phyloP scores from a whole-genome alignment of 768 basidiomycete genomes.

The Lentinula aciculospora region DNA sequence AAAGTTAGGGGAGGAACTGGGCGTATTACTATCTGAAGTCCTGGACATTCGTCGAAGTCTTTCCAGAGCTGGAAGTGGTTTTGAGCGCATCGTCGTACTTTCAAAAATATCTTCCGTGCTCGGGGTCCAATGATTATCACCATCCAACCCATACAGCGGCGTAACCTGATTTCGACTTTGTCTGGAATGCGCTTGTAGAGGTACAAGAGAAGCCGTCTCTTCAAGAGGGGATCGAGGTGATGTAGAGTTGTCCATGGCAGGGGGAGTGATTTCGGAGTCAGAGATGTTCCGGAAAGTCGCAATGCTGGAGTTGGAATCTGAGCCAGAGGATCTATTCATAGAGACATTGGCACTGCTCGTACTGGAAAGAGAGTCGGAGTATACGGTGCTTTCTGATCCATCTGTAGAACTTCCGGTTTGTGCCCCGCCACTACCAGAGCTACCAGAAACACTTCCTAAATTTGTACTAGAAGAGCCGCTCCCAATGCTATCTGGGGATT shows the following conservation, averaged over 20 bases:
- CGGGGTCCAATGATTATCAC: constrained; percentile 35
- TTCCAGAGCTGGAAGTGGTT: constrained; percentile 66
- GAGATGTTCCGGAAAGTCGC: not conserved
- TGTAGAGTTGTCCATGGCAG: not conserved
- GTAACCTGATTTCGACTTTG: not conserved
- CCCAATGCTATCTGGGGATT: not conserved
- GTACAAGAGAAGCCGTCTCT: too few relatives aligned
- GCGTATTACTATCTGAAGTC: not conserved
- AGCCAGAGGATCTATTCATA: not conserved
- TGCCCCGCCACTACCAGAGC: constrained; percentile 5
- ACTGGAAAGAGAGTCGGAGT: not conserved
- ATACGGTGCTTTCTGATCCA: constrained; percentile 13
- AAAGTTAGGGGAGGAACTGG: not conserved
- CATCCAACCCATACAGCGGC: constrained; percentile 13
- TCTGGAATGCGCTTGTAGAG: not conserved
- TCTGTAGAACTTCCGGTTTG: constrained; percentile 11
- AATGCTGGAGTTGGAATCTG: not conserved
- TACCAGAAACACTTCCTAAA: constrained; percentile 2
- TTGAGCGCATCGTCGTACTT: constrained; percentile 63
- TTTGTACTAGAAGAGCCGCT: not conserved
- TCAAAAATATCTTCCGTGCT: constrained; percentile 57
- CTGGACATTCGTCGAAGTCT: constrained; percentile 47
- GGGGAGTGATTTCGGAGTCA: constrained; percentile 1
- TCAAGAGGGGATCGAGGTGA: not conserved
- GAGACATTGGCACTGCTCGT: not conserved